Evolutionary conservation across 257 asterid genomes (phyloP).

Genomic region (Fraxinus excelsior): DNA sequence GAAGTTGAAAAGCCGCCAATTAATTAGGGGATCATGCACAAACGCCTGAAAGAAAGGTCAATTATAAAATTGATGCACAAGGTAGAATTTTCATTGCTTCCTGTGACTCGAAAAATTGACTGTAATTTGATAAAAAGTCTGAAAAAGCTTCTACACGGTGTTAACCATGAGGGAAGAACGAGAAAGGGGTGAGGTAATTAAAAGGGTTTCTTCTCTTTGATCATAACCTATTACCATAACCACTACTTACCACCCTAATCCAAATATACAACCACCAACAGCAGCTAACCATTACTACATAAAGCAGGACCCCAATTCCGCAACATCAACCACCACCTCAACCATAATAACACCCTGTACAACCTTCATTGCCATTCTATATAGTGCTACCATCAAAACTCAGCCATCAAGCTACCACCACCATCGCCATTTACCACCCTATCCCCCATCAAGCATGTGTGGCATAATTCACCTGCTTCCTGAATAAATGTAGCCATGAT

Average conservation of each 20-base stretch:
- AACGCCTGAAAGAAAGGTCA: slow-evolving; percentile 71
- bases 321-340: background rate
- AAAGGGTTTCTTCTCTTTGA: slow-evolving; percentile 4
- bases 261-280: background rate
- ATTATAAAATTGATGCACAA: background rate
- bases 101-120: background rate
- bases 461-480: no score
- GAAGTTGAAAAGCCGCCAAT: slow-evolving; percentile 99
- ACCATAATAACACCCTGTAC: background rate
- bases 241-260: background rate
- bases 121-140: background rate
- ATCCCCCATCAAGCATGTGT: background rate
- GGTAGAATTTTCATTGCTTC: background rate
- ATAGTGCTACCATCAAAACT: background rate
- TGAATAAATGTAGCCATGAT: no score
- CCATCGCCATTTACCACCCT: background rate
- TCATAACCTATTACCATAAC: background rate
- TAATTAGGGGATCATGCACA: slow-evolving; percentile 97
- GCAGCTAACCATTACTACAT: background rate
- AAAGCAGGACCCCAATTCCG: background rate
- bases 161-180: background rate
- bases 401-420: background rate
- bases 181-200: background rate
- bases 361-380: no score
- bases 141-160: background rate